Conservation (phyloP, 768 basidiomycete species). For the Suillus placidus region DNA sequence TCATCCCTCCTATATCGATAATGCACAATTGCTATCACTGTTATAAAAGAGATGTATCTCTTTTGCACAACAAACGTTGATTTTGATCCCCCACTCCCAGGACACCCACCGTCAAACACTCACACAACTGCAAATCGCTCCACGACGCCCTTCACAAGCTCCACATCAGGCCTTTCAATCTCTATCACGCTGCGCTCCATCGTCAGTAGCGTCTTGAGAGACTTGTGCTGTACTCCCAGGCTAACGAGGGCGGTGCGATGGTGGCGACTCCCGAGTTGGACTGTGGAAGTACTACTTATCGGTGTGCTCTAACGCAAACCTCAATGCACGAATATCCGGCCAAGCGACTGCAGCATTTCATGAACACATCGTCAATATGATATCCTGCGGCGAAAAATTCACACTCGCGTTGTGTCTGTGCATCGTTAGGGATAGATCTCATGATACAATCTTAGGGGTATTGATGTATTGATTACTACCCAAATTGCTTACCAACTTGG, state of each 20-base stretch:
- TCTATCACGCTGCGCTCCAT: conserved; percentile 78
- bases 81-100: background rate
- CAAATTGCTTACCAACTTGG: no score
- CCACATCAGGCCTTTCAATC: conserved; percentile 68
- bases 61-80: background rate
- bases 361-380: no score
- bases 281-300: no score
- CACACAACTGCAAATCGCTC: conserved; percentile 22
- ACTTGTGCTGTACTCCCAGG: no score
- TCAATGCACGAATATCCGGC: no score
- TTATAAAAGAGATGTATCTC: background rate
- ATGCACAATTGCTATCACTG: background rate
- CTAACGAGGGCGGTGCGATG: no score
- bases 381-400: no score
- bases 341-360: no score
- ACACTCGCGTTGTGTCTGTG: no score
- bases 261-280: no score
- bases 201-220: conserved; percentile 70
- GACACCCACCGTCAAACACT: background rate
- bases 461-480: no score
- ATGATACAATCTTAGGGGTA: background rate
- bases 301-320: no score
- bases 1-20: background rate
- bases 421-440: background rate
- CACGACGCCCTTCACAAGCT: conserved; percentile 78